A percentile compares a stretch with the other conserved stretches of the same genome.
Conservation (phyloP, 768 basidiomycete species). For the Hericium erinaceus region DNA sequence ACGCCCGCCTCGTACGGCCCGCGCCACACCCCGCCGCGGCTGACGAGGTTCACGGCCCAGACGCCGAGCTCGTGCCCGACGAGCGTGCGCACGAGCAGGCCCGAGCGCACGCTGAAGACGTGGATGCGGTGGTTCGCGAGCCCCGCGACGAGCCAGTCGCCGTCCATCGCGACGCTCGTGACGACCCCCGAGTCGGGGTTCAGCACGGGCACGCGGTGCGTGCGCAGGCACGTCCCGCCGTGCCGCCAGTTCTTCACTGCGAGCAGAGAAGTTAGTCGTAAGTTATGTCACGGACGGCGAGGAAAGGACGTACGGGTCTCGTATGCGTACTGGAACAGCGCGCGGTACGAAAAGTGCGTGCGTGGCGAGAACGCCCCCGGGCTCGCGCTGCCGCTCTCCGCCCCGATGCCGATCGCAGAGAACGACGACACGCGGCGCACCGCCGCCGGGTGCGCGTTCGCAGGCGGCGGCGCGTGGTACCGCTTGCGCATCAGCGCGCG, state of each 20-base stretch:
- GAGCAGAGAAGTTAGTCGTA: not conserved
- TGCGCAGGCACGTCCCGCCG: conserved; percentile 11
- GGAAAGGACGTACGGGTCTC: conserved; percentile 6
- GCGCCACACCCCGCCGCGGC: conserved; percentile 40
- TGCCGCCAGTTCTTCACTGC: conserved; percentile 16
- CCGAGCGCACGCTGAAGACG: conserved; percentile 73
- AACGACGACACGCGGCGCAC: not conserved
- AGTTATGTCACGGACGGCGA: not conserved
- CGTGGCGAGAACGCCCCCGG: not conserved
- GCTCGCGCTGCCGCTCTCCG: not conserved
- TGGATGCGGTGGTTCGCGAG: conserved; percentile 81
- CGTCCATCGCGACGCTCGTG: conserved; percentile 79
- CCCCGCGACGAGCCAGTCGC: conserved; percentile 79
- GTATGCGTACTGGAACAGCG: conserved; percentile 12
- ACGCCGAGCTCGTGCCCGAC: conserved; percentile 85
- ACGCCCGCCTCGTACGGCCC: conserved; percentile 3
- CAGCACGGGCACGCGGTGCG: conserved; percentile 15
- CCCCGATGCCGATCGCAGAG: not conserved
- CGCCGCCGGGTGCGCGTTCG: not conserved
- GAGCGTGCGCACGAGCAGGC: conserved; percentile 67
- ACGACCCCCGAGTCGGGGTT: conserved; percentile 56
- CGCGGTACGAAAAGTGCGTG: not conserved
- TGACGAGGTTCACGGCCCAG: conserved; percentile 81
- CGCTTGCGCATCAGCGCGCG: not conserved
- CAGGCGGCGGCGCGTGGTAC: not conserved